Evolutionary conservation across 441 rosid genomes (phyloP), one percentile per base, ranked within the genome.

Genomic region (Aquilaria agallochum): DNA sequence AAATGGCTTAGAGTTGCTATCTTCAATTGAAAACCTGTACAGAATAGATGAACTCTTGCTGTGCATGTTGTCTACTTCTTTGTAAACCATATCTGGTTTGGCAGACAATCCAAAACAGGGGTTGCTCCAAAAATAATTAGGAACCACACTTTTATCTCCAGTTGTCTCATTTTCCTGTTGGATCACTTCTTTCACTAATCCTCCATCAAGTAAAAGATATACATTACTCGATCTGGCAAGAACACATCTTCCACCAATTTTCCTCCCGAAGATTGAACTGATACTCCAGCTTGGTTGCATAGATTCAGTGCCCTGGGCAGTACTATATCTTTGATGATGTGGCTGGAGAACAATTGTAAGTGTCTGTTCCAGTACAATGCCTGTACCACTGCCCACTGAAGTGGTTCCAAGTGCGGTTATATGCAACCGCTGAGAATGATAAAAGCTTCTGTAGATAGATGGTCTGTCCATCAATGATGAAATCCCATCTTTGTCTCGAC

Each of bases 401-500:
- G 64, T 55, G 57, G 74, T 68, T 59, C 73, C 79, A 53, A 56
- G 67, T 5, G 73, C 63, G 56, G 73, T 70, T 76, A 93, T 68
- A 64, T 68, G 90, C 87, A 95, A 81, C 60, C 81, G 80, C 74
- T 84, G 97, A 74, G 98, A 92, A 78, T 95, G 97, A 80, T 95
- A 95, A 83, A 83, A 89, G 3, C 97, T 86, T 68, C 76, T 81
- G 62, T 92, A 92, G 65, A 95, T 79, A 64, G 95, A 89, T 50
- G 99, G 96, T 63, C 98, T 82, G 74, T 95, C 88, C 89, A 89
- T 74, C 63, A 92, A 81, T 8, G 77, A 64, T 64, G 99, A 73
- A 62, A 95, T 74, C 47, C 98, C 98, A 52, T 88, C 87, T 79
- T 88, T 95, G 74, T 92, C 99, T 74, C 97, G 89, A 76, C 97